Base-by-base conservation (phyloP, 306 rosid genomes). In the Malus orientalis region DNA sequence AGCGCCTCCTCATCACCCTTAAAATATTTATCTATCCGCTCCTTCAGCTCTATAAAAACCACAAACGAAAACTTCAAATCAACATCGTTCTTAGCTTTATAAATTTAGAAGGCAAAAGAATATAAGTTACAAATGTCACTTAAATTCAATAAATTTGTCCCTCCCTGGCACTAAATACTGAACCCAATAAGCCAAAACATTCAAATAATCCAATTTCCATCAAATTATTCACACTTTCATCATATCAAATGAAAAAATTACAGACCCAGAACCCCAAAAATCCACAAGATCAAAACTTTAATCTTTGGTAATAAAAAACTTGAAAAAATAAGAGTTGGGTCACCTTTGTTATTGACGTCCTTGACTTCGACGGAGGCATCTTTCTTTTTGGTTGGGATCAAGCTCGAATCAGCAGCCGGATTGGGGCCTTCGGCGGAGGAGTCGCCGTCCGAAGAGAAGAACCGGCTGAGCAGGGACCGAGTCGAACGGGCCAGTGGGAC, bases 1-100 rank as follows among this genome's bases (percentile, higher is more conserved):
- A 95, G 93, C 11, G 75, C 89, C 25, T 82, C 80, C 77, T 96
- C 97, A 6, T 96, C 92, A 3, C 92, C 97, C 82, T 81, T 85
- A 49, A 91, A 78, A 90, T 91, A 96, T 16, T 79, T 83, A n/a
- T 88, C 76, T 51, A 96, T 86, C 85, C 75, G 80, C 19, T 23
- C 8, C 76, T 88, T 96, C 73, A 96, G 74, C 78, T 89, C 99
- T 95, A 79, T 20, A 10, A 42, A 70, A 80, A 71, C 66, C 70
- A 74, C 10, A 45, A 58, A 27, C 64, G 30, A 22, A 69, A 18
- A 25, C 65, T 44, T 12, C 30, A 71, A 74, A 66, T 22, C 45
- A 15, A 6, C 13, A 22, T 67, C 33, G 32, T n/a, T n/a, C 3
- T 22, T 67, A n/a, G 42, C n/a, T 40, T 54, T 12, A 40, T 8